These are phyloP conservation scores for Microascus cirrosus DNA, from an alignment of 2,329 filamentous ascomycete species.

Conservation along the genomic window DNA sequence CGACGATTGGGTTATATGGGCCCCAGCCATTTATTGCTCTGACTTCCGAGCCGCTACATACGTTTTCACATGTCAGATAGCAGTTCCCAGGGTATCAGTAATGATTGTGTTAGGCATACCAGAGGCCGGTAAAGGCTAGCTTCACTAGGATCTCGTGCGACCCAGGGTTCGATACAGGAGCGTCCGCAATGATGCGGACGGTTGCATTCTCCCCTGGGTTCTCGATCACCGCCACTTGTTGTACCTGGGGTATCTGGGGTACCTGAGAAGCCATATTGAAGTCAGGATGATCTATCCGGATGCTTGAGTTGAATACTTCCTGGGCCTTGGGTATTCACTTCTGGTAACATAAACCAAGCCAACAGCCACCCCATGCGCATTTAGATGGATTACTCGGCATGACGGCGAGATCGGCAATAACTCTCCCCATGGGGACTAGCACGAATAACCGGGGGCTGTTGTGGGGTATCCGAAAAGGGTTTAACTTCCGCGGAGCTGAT, in stretches of 20 bases:
- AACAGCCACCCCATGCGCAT: too few relatives aligned
- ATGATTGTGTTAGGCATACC: slow-evolving; percentile 6
- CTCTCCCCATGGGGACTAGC: neutral
- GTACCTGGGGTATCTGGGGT: neutral
- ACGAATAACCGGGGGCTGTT: neutral
- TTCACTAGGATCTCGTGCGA: neutral
- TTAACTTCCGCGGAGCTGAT: neutral
- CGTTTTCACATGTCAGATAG: neutral
- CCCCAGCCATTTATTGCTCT: slow-evolving; percentile 17
- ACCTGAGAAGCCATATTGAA: neutral
- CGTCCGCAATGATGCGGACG: neutral
- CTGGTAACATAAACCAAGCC: too few relatives aligned
- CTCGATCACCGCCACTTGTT: slow-evolving; percentile 1
- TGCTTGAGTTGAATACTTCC: neutral
- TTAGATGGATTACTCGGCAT: too few relatives aligned
- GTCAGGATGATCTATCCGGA: neutral
- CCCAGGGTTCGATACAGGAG: neutral
- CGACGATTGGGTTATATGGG: slow-evolving; percentile 14
- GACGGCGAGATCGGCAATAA: too few relatives aligned
- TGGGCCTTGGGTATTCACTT: neutral
- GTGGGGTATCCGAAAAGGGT: neutral
- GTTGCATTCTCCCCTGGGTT: neutral
- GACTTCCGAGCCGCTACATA: slow-evolving; percentile 18
- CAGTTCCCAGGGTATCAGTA: too few relatives aligned
- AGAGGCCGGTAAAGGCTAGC: slow-evolving; percentile 1